Conservation (phyloP, 2,329 filamentous ascomycete species). For the Colletotrichum echinochloae region DNA sequence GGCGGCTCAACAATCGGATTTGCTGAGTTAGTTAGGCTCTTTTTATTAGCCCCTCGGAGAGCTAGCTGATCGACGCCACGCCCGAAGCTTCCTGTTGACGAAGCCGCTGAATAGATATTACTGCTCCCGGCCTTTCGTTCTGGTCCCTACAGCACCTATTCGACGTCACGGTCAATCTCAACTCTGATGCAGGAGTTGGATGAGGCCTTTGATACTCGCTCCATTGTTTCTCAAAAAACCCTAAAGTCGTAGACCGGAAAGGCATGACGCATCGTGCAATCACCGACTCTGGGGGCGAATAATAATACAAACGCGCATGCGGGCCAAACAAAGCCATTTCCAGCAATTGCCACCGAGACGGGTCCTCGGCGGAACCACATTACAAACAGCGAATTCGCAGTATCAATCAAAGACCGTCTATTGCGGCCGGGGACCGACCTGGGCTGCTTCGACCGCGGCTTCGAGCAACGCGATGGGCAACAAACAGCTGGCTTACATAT, state of each 20-base stretch:
- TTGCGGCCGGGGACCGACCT: background rate
- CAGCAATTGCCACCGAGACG: background rate
- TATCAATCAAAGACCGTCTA: background rate
- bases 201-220: background rate
- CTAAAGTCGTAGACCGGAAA: background rate
- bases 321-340: background rate
- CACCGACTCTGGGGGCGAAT: background rate
- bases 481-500: too few species aligned
- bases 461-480: constrained; percentile 3
- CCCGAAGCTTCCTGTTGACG: background rate
- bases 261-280: background rate
- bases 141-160: too few species aligned
- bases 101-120: too few species aligned
- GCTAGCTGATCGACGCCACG: background rate
- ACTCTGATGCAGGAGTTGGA: background rate
- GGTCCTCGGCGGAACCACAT: background rate
- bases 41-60: background rate
- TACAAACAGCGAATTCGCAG: background rate
- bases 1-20: background rate
- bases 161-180: background rate
- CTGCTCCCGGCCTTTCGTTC: too few species aligned
- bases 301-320: too few species aligned
- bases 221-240: background rate
- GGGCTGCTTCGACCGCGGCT: background rate
- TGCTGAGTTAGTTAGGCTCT: background rate